Conservation (phyloP, 2,329 filamentous ascomycete species). For the Calonectria leucothoes region DNA sequence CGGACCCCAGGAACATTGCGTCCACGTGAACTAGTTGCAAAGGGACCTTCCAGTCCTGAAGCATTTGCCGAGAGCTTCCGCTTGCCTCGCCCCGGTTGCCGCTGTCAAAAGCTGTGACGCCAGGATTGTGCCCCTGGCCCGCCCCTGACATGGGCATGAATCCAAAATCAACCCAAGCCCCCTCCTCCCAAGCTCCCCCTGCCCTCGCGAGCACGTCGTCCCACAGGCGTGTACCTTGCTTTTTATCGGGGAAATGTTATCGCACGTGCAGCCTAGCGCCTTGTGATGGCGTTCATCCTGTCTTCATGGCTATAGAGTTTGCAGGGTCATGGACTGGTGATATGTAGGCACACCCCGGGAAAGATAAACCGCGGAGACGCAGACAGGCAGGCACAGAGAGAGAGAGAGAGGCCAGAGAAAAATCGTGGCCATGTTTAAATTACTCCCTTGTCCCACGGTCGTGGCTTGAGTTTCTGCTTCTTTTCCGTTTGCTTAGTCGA, state of each 20-base stretch:
- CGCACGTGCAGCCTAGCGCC: background rate
- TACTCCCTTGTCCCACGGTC: conserved; percentile 4
- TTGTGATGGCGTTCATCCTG: background rate
- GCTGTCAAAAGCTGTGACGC: background rate
- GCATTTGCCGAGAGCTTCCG: conserved; percentile 5
- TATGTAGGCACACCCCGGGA: background rate
- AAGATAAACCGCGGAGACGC: background rate
- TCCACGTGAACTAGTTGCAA: background rate
- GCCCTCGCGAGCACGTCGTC: background rate
- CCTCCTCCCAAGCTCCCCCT: conserved; percentile 3
- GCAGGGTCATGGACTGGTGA: background rate
- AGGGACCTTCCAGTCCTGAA: conserved; percentile 18
- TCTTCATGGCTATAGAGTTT: background rate
- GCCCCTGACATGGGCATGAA: conserved; percentile 11
- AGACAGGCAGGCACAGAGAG: too few relatives aligned
- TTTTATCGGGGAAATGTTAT: conserved; percentile 12
- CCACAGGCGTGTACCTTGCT: conserved; percentile 11
- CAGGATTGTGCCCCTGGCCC: background rate
- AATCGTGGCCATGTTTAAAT: conserved; percentile 12
- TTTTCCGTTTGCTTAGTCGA: background rate
- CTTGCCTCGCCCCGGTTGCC: conserved; percentile 1
- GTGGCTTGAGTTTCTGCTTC: conserved; percentile 5
- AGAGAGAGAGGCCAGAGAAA: background rate
- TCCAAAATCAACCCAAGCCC: conserved; percentile 3
- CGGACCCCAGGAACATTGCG: background rate